phyloP scores from a whole-genome alignment of 768 basidiomycete genomes.

The Pseudohyphozyma bogoriensis region DNA sequence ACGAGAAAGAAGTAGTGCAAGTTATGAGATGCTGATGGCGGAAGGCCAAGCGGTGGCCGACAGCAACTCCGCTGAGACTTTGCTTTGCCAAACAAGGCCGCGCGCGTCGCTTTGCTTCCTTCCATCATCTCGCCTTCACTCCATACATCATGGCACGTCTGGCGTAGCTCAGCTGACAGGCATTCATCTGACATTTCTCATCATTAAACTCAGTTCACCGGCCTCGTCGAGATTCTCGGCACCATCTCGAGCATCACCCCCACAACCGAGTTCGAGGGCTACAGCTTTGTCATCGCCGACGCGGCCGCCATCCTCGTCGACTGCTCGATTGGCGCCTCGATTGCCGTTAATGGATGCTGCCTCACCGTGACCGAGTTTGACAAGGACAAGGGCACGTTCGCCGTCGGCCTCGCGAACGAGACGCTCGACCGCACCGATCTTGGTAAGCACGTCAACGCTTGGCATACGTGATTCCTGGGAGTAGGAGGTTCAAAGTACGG shows the following conservation, averaged over 20 bases:
- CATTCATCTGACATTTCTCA: too few species aligned
- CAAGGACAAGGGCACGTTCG: slow-evolving; percentile 52
- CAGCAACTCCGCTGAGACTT: too few species aligned
- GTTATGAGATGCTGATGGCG: too few species aligned
- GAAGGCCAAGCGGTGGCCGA: too few species aligned
- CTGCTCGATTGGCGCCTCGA: slow-evolving; percentile 88
- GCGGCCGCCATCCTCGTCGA: slow-evolving; percentile 67
- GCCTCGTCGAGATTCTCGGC: slow-evolving; percentile 50
- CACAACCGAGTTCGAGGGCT: slow-evolving; percentile 57
- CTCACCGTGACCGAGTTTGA: slow-evolving; percentile 84
- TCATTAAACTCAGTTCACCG: too few species aligned
- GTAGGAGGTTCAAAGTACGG: too few species aligned
- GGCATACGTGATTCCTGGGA: too few species aligned
- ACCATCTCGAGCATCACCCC: slow-evolving; percentile 54
- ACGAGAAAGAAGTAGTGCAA: not conserved
- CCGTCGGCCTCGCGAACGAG: slow-evolving; percentile 91
- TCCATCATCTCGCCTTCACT: too few species aligned
- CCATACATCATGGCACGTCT: too few species aligned
- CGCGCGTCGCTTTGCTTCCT: too few species aligned
- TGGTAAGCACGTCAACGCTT: slow-evolving; percentile 58
- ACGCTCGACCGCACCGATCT: slow-evolving; percentile 83
- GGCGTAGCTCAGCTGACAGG: too few species aligned
- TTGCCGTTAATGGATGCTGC: slow-evolving; percentile 74
- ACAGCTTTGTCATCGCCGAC: slow-evolving; percentile 65
- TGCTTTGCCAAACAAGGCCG: too few species aligned